These are phyloP conservation scores for Neonectria punicea DNA, from an alignment of 2,329 filamentous ascomycete species.

Conservation along the genomic window DNA sequence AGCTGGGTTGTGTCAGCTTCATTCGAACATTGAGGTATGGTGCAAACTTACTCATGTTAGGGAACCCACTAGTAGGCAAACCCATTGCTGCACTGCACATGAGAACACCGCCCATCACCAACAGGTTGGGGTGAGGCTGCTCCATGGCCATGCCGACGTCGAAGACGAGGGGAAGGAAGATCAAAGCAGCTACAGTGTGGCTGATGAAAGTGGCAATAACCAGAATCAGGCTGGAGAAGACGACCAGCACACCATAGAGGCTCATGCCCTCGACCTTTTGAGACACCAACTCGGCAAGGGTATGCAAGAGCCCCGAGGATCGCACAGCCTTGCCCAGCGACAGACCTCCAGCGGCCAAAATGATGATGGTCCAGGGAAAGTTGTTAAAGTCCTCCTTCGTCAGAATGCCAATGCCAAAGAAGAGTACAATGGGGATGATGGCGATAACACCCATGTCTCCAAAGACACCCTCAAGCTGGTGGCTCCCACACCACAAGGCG, in stretches of 20 bases:
- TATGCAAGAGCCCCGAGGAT: conserved; percentile 90
- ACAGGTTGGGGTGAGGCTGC: conserved; percentile 89
- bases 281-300: conserved; percentile 83
- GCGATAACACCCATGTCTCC: conserved; percentile 99
- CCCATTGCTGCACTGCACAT: conserved; percentile 99
- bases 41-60: conserved; percentile 92
- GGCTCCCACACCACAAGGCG: conserved; percentile 88
- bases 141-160: conserved; percentile 88
- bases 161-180: conserved; percentile 89
- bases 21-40: neutral
- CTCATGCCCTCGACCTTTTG: conserved; percentile 78
- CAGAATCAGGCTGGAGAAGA: conserved; percentile 85
- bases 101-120: conserved; percentile 94
- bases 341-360: conserved; percentile 91
- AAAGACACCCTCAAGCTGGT: conserved; percentile 87
- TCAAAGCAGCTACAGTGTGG: conserved; percentile 95
- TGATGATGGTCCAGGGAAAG: conserved; percentile 99
- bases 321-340: conserved; percentile 94
- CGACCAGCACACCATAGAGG: conserved; percentile 85
- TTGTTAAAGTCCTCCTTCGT: conserved; percentile 99
- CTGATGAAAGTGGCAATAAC: conserved; percentile 98
- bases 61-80: conserved; percentile 93
- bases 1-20: conserved; percentile 62
- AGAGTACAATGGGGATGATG: conserved; percentile 93
- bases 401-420: conserved; percentile 95